A percentile compares a stretch with the other conserved stretches of the same genome.
These are phyloP conservation scores for Zygotorulaspora chibaensis DNA, from an alignment of 805 yeast genomes.

Conservation along the genomic window DNA sequence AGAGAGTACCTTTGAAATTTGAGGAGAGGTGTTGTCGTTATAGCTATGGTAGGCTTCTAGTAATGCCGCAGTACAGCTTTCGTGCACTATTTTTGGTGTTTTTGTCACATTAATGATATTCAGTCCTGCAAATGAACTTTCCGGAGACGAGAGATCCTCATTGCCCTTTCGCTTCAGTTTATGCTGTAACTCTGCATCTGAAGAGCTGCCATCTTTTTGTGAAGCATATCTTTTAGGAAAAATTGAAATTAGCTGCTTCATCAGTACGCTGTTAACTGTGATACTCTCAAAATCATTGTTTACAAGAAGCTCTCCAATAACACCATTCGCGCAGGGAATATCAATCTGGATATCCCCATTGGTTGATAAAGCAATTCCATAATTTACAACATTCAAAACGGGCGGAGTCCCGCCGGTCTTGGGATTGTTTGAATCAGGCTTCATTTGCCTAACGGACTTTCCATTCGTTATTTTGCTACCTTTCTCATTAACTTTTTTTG, in stretches of 20 bases:
- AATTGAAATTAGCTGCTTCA: not conserved
- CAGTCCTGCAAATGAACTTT: not conserved
- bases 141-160: not conserved
- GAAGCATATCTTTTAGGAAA: no score
- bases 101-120: no score
- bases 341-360: conserved; percentile 4
- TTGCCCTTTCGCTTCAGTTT: not conserved
- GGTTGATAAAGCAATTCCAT: not conserved
- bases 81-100: not conserved
- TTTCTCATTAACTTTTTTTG: not conserved
- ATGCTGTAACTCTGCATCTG: not conserved
- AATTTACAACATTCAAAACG: not conserved
- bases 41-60: conserved; percentile 3
- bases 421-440: not conserved
- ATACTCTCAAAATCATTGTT: conserved; percentile 16
- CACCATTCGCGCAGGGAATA: conserved; percentile 2
- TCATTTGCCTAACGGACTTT: not conserved
- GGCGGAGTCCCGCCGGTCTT: not conserved
- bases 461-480: conserved; percentile 4
- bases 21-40: not conserved
- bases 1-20: not conserved
- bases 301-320: conserved; percentile 10
- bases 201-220: no score
- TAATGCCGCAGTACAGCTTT: not conserved
- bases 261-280: conserved; percentile 8